These are phyloP conservation scores for Pseudogymnoascus sp. DNA, from an alignment of 2,329 filamentous ascomycete genomes.

Conservation along the genomic window DNA sequence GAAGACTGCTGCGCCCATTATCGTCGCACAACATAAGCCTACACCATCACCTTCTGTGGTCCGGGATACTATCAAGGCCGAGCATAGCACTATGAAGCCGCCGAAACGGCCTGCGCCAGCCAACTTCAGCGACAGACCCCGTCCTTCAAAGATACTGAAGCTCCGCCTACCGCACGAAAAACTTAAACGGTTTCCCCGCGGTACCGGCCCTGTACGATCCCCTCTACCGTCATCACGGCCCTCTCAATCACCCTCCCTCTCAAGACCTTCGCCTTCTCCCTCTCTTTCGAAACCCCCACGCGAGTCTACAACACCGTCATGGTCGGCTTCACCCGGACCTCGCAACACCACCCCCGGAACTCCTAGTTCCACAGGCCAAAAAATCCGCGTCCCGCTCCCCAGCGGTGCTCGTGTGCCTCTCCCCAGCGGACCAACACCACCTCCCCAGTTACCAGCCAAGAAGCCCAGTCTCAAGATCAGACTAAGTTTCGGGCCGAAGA, in stretches of 20 bases:
- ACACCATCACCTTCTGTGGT: neutral
- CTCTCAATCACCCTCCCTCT: neutral
- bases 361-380: neutral
- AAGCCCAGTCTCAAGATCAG: conserved; percentile 8
- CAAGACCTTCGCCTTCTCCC: conserved; percentile 1
- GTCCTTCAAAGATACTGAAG: conserved; percentile 10
- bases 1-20: conserved; percentile 7
- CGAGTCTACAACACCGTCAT: neutral
- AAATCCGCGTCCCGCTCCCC: conserved; percentile 1
- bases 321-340: neutral
- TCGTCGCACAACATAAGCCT: neutral
- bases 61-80: neutral
- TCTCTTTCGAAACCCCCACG: neutral
- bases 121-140: conserved; percentile 8
- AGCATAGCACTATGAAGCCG: conserved; percentile 15
- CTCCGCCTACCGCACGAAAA: neutral
- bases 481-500: neutral
- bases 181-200: neutral
- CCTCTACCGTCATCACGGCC: conserved; percentile 4
- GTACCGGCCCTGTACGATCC: neutral
- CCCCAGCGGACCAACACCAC: neutral
- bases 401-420: conserved; percentile 5
- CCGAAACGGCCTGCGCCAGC: conserved; percentile 18
- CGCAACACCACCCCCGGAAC: conserved; percentile 5
- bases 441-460: neutral